A percentile compares a stretch with the other conserved stretches of the same genome.
phyloP scores from a whole-genome alignment of 176 grass and related monocot genomes.

The Canna indica region DNA sequence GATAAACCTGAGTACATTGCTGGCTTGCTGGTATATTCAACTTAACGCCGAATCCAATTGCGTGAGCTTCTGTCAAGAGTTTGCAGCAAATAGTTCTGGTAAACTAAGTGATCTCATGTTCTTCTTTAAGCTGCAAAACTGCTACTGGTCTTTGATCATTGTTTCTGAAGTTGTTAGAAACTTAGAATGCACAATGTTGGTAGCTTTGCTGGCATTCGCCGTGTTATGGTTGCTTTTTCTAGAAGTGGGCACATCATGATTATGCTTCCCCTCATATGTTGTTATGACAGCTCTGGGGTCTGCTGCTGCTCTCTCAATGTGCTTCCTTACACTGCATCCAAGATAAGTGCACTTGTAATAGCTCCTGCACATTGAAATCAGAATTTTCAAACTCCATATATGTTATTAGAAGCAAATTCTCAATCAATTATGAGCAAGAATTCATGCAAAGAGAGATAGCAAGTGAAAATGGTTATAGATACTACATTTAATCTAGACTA shows the following conservation, averaged over 20 bases:
- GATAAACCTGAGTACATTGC: no score
- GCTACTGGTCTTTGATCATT: conserved; percentile 24
- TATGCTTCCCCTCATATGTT: conserved; percentile 90
- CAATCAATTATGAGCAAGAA: no score
- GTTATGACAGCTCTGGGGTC: conserved; percentile 75
- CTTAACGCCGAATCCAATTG: no score
- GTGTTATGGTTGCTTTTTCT: conserved; percentile 43
- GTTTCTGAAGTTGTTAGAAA: conserved; percentile 18
- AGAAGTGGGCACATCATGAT: conserved; percentile 57
- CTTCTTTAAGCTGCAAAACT: conserved; percentile 57
- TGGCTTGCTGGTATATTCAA: no score
- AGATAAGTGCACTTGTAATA: conserved; percentile 88
- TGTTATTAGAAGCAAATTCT: neutral
- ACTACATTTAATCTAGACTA: no score
- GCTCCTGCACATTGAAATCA: conserved; percentile 40
- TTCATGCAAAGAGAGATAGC: no score
- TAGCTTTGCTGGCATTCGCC: conserved; percentile 25
- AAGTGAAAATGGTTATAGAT: no score
- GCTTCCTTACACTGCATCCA: conserved; percentile 77
- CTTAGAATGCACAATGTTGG: conserved; percentile 22
- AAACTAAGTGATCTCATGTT: conserved; percentile 38
- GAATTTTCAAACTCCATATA: neutral
- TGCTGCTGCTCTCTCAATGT: conserved; percentile 63
- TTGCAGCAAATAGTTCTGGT: neutral
- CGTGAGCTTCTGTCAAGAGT: neutral